Conservation (phyloP, 169 alveolate species). For the Eimeria acervulina region DNA sequence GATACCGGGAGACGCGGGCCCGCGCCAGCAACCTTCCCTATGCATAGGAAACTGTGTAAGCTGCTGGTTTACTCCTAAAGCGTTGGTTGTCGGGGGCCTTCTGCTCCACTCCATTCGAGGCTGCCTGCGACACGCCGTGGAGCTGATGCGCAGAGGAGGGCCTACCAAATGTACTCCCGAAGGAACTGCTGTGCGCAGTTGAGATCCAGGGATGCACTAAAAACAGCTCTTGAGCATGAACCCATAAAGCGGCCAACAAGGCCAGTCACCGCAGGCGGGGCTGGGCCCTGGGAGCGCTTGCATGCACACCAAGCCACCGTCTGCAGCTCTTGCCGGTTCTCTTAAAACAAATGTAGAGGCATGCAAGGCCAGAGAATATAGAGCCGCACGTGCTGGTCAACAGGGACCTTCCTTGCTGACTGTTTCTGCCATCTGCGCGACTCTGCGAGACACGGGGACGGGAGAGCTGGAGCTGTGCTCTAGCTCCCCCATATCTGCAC, state of each 20-base stretch:
- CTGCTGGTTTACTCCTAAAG: not conserved
- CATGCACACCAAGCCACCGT: not conserved
- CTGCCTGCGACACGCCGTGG: not conserved
- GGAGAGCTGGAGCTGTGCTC: constrained; percentile 13
- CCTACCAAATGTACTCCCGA: not conserved
- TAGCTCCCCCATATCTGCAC: not conserved
- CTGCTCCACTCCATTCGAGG: not conserved
- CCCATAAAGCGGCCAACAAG: too few relatives aligned
- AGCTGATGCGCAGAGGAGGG: not conserved
- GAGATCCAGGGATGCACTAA: not conserved
- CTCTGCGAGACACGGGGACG: not conserved
- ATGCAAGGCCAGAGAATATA: not conserved
- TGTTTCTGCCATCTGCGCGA: not conserved
- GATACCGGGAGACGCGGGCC: not conserved
- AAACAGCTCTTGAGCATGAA: not conserved
- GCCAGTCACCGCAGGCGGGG: not conserved
- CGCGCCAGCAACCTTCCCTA: not conserved
- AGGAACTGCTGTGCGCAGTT: not conserved
- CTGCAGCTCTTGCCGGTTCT: not conserved
- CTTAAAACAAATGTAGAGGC: not conserved
- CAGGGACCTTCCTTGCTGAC: not conserved
- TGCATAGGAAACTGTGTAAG: not conserved
- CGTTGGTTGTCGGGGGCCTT: not conserved
- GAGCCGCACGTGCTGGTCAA: not conserved
- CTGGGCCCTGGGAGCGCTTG: constrained; percentile 46